Percentiles rank a stretch among this genome's conserved stretches.
Evolutionary conservation across 1,284 basidiomycete species (phyloP).

Genomic region (Naganishia sp.): DNA sequence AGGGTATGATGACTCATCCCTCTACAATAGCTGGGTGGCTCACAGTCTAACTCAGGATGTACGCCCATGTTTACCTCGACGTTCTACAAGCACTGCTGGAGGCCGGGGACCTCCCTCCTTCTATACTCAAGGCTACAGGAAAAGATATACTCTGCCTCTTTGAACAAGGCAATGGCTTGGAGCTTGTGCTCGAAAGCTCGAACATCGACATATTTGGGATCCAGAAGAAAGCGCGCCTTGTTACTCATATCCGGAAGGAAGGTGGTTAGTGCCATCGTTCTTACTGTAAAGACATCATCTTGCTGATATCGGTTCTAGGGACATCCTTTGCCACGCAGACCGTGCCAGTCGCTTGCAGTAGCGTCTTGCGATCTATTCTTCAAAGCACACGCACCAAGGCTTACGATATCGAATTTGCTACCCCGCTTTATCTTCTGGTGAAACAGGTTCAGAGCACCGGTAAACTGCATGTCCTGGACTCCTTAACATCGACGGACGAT

Average conservation of each 20-base stretch:
- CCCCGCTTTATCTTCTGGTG: conserved; percentile 1
- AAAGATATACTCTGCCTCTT: conserved; percentile 39
- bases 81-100: conserved; percentile 49
- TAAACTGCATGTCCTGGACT: conserved; percentile 2
- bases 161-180: conserved; percentile 39
- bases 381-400: background rate
- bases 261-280: background rate
- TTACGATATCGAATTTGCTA: background rate
- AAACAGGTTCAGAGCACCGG: conserved; percentile 7
- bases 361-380: conserved; percentile 4
- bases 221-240: conserved; percentile 14
- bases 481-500: background rate
- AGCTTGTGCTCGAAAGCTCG: conserved; percentile 43
- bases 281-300: background rate
- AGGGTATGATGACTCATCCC: conserved; percentile 39
- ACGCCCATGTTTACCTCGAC: conserved; percentile 49
- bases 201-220: conserved; percentile 42
- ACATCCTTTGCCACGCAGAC: conserved; percentile 5
- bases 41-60: conserved; percentile 34
- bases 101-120: conserved; percentile 44
- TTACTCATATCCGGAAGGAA: background rate
- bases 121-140: conserved; percentile 42
- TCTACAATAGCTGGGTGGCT: background rate
- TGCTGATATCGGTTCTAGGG: background rate
- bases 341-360: conserved; percentile 5